phyloP scores from a whole-genome alignment of 2,329 filamentous ascomycete genomes.

The Periconia macrospinosa region DNA sequence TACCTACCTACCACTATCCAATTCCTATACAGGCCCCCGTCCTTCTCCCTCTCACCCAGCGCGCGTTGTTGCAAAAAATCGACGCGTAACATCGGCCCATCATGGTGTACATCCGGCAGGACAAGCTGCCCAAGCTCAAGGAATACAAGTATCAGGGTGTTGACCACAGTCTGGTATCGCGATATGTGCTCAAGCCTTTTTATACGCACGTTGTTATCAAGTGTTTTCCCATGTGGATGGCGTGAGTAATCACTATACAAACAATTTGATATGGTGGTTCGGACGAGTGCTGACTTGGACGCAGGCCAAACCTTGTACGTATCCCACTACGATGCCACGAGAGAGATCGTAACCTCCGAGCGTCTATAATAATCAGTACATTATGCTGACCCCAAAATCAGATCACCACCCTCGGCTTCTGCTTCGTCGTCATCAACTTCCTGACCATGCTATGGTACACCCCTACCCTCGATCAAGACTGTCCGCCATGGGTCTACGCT shows the following conservation, averaged over 20 bases:
- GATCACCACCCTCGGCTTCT: conserved; percentile 89
- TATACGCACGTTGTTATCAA: conserved; percentile 94
- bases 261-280: too few relatives aligned
- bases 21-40: conserved; percentile 8
- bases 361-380: background rate
- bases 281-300: conserved; percentile 19
- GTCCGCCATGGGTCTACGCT: conserved; percentile 92
- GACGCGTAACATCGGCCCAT: conserved; percentile 8
- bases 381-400: conserved; percentile 29
- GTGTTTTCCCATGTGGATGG: conserved; percentile 94
- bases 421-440: conserved; percentile 86
- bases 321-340: background rate
- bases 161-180: conserved; percentile 86
- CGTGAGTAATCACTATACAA: too few relatives aligned
- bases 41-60: conserved; percentile 4
- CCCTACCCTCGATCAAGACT: conserved; percentile 90
- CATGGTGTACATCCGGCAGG: conserved; percentile 96
- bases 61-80: background rate
- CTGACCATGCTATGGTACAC: conserved; percentile 94
- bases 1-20: too few relatives aligned
- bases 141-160: conserved; percentile 95
- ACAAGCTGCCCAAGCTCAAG: conserved; percentile 83
- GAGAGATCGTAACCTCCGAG: too few relatives aligned
- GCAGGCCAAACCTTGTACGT: conserved; percentile 43
- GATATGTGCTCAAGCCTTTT: conserved; percentile 95